Conservation (phyloP, 2,329 filamentous ascomycete genomes). For the Cercospora sojina region DNA sequence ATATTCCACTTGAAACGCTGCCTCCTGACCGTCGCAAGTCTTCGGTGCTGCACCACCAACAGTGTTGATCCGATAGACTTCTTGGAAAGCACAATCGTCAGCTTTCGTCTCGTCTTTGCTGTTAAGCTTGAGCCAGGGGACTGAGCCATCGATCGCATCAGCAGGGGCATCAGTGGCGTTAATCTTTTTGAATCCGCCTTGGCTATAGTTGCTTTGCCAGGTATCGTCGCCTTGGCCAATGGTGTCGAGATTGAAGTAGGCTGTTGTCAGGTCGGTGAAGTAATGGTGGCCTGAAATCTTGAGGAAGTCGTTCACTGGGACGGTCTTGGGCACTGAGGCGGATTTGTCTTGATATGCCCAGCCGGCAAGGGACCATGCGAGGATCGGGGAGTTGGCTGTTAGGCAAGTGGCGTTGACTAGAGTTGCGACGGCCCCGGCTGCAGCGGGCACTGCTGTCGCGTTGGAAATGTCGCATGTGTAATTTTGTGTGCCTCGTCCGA, state of each 20-base stretch:
- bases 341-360: conserved; percentile 61
- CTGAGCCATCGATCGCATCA: conserved; percentile 60
- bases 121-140: conserved; percentile 75
- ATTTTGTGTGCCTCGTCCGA: conserved; percentile 89
- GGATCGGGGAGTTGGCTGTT: conserved; percentile 65
- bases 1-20: conserved; percentile 73
- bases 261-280: conserved; percentile 69
- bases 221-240: conserved; percentile 29
- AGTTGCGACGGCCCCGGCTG: conserved; percentile 72
- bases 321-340: conserved; percentile 53
- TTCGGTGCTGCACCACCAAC: conserved; percentile 75
- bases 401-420: conserved; percentile 88
- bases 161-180: conserved; percentile 62
- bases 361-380: conserved; percentile 63
- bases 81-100: conserved; percentile 61
- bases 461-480: conserved; percentile 72
- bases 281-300: conserved; percentile 73
- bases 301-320: conserved; percentile 55
- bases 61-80: conserved; percentile 82
- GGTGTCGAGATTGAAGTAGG: conserved; percentile 77
- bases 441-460: conserved; percentile 60
- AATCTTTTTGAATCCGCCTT: conserved; percentile 64
- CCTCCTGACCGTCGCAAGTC: conserved; percentile 65
- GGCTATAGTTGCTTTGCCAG: conserved; percentile 50
- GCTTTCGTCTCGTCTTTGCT: conserved; percentile 43